Evolutionary conservation across 1,284 basidiomycete genomes (phyloP), one percentile per base, ranked within the genome.

Genomic region (Cryptococcus sp.): DNA sequence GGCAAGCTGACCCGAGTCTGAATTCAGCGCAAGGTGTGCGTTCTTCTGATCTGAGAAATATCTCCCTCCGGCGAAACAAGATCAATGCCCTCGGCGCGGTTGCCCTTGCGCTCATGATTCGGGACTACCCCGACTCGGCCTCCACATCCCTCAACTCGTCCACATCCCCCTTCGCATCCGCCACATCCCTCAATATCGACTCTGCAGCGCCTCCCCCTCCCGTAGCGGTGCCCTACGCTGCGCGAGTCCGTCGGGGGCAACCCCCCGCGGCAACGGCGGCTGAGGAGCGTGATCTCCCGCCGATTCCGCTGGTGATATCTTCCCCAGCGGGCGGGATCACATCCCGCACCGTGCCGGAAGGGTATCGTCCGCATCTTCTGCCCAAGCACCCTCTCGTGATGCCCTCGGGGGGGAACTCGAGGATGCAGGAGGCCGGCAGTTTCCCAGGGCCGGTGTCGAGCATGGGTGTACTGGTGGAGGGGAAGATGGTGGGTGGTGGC

Each of bases 81-180:
- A 95, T 96, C 65, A 85, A 82, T 39, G 82, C 85, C 0, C 83
- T 87, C 0, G 90, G 91, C 21, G 91, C 88, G 1, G 91, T 96
- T 2, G 87, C 91, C 0, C 80, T 97, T n/a, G 91, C 92, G 0
- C 82, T 95, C 50, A 94, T 96, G 89, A 91, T 96, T 61, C 85
- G 89, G 55, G 93, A 97, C 75, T 96, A 95, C 70, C 89, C 90
- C 3, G 89, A 93, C 66, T 80, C 77, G 6, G 55, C 68, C 39
- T 79, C 72, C 55, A 77, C 68, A 16, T 20, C 42, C 6, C 42
- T 44, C 4, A 75, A 68, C 50, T 68, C 52, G 52, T 55, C 63
- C 59, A 39, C 71, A 60, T 60, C 62, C 61, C 74, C 80, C 79
- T 21, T 56, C 75, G 9, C 82, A 79, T 5, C 80, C 81, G n/a